phyloP scores from a whole-genome alignment of 441 rosid species.

The Pelargonium fulgidum region DNA sequence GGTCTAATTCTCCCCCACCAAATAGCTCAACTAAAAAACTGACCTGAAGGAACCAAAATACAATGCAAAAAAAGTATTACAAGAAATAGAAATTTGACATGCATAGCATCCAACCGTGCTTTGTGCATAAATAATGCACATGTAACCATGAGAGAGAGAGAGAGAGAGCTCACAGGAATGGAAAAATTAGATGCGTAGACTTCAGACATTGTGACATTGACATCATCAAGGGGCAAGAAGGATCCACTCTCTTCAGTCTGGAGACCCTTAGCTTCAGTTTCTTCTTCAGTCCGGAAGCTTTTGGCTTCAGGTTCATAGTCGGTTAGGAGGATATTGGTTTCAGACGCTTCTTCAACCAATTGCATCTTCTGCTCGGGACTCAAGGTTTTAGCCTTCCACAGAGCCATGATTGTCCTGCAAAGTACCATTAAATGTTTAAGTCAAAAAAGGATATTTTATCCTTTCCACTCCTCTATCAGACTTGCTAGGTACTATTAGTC shows the following conservation, averaged over 20 bases:
- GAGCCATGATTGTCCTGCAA: constrained; percentile 85
- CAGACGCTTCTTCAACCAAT: constrained; percentile 42
- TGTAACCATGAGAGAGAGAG: background rate
- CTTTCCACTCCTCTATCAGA: too few species aligned
- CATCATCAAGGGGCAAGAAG: constrained; percentile 79
- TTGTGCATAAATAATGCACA: too few species aligned
- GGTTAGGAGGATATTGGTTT: background rate
- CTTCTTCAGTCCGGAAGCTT: constrained; percentile 32
- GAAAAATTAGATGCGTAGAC: constrained; percentile 50
- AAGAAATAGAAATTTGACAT: background rate
- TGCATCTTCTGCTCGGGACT: constrained; percentile 89
- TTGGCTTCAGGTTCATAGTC: background rate
- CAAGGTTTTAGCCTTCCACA: constrained; percentile 91
- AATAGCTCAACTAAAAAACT: constrained; percentile 68
- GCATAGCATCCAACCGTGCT: too few species aligned
- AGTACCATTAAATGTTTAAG: constrained; percentile 7
- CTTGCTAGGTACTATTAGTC: too few species aligned
- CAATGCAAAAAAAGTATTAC: background rate
- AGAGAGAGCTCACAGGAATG: constrained; percentile 55
- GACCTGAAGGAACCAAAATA: constrained; percentile 36
- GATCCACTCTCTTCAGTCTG: constrained; percentile 68
- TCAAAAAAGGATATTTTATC: too few species aligned
- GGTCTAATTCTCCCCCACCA: constrained; percentile 72
- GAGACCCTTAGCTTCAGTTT: constrained; percentile 62
- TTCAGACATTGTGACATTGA: constrained; percentile 47